Percentiles rank a stretch among this genome's conserved stretches.
These are phyloP conservation scores for Fereydounia khargensis DNA, from an alignment of 1,284 basidiomycete species.

Conservation along the genomic window DNA sequence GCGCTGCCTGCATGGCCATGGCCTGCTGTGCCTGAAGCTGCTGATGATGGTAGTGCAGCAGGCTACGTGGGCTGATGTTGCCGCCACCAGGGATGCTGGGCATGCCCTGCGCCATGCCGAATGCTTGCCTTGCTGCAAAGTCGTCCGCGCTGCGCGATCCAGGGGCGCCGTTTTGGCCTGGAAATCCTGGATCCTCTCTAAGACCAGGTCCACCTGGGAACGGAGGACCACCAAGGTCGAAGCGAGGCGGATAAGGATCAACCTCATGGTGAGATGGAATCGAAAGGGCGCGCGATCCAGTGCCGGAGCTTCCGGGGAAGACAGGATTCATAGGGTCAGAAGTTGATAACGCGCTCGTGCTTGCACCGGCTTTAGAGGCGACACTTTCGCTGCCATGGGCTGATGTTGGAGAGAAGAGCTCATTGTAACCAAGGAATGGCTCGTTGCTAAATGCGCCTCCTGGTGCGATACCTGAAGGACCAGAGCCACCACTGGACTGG, in stretches of 20 bases:
- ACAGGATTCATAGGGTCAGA: constrained; percentile 30
- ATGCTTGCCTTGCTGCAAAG: constrained; percentile 11
- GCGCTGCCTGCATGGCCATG: constrained; percentile 23
- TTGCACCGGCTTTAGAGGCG: neutral
- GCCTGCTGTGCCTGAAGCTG: constrained; percentile 38
- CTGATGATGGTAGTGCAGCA: constrained; percentile 45
- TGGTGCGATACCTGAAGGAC: constrained; percentile 3
- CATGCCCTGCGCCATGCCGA: constrained; percentile 10
- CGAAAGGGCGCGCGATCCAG: constrained; percentile 14
- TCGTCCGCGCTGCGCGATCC: constrained; percentile 11
- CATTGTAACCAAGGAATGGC: constrained; percentile 45
- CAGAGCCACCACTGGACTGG: constrained; percentile 10
- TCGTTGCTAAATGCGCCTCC: constrained; percentile 4
- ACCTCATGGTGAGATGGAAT: constrained; percentile 18
- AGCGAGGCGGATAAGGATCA: constrained; percentile 21
- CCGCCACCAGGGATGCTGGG: constrained; percentile 19
- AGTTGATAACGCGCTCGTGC: constrained; percentile 8
- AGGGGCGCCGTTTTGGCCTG: neutral
- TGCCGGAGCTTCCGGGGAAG: constrained; percentile 13
- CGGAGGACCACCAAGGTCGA: constrained; percentile 1
- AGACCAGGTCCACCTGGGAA: neutral
- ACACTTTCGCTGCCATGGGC: constrained; percentile 10
- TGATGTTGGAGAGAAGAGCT: constrained; percentile 30
- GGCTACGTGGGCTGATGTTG: constrained; percentile 44
- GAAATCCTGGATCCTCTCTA: neutral